phyloP scores from a whole-genome alignment of 2,329 filamentous ascomycete genomes.

The Sphaerulina musiva region DNA sequence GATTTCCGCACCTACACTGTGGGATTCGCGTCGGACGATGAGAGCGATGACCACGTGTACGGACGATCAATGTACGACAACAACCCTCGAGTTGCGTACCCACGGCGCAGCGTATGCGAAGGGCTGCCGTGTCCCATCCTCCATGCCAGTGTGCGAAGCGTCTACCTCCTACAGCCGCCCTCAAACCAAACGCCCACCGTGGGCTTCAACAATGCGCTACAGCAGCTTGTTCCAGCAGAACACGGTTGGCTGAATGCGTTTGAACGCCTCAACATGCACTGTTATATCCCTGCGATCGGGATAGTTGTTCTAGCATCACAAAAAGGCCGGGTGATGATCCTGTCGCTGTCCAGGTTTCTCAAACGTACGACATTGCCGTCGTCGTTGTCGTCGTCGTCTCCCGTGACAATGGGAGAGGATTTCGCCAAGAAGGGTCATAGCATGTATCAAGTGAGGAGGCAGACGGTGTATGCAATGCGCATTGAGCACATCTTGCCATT shows the following conservation, averaged over 20 bases:
- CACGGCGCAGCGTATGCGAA: conserved; percentile 24
- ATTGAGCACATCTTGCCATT: conserved; percentile 53
- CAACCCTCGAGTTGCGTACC: conserved; percentile 24
- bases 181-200: conserved; percentile 27
- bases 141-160: conserved; percentile 37
- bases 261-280: conserved; percentile 56
- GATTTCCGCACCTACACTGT: not conserved
- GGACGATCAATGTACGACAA: conserved; percentile 26
- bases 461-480: conserved; percentile 42
- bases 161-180: conserved; percentile 40
- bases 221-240: conserved; percentile 28
- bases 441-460: conserved; percentile 2
- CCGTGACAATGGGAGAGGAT: conserved; percentile 12
- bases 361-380: not conserved
- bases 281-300: conserved; percentile 62
- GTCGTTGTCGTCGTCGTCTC: conserved; percentile 4
- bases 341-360: conserved; percentile 49
- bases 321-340: conserved; percentile 58
- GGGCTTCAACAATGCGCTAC: conserved; percentile 36
- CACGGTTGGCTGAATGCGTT: conserved; percentile 29
- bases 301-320: conserved; percentile 61
- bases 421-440: not conserved
- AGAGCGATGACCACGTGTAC: conserved; percentile 27
- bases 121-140: conserved; percentile 38
- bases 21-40: conserved; percentile 16